Evolutionary conservation across 2,329 filamentous ascomycete species (phyloP).

Genomic region (Alternaria solani): DNA sequence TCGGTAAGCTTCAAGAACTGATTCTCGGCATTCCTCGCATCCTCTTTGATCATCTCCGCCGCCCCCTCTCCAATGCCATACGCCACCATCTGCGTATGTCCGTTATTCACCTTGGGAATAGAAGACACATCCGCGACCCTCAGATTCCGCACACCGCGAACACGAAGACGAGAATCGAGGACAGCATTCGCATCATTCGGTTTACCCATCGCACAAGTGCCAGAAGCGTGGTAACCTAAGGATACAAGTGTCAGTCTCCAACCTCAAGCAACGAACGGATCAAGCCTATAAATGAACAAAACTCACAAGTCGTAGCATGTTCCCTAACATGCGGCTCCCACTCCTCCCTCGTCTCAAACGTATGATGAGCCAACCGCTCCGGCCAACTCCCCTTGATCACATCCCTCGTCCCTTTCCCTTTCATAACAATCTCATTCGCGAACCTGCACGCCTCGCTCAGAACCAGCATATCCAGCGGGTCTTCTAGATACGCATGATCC

Average conservation of each 20-base stretch:
- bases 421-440: conserved; percentile 67
- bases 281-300: background rate
- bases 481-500: conserved; percentile 65
- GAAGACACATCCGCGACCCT: conserved; percentile 40
- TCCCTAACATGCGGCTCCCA: conserved; percentile 67
- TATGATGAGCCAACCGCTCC: conserved; percentile 60
- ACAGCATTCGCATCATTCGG: conserved; percentile 45
- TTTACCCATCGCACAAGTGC: conserved; percentile 65
- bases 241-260: background rate
- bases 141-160: conserved; percentile 33
- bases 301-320: conserved; percentile 67
- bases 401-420: conserved; percentile 65
- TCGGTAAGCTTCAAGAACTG: conserved; percentile 16
- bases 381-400: conserved; percentile 70
- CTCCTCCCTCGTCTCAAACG: conserved; percentile 62
- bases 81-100: conserved; percentile 49
- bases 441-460: conserved; percentile 66
- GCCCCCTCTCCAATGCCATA: conserved; percentile 46
- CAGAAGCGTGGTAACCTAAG: conserved; percentile 61
- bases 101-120: conserved; percentile 41
- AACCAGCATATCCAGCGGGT: conserved; percentile 67
- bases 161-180: conserved; percentile 46
- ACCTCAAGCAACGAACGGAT: background rate
- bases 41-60: conserved; percentile 43
- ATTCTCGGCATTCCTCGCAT: conserved; percentile 21